Evolutionary conservation across 495 filamentous ascomycete genomes (phyloP).

Genomic region (Aspergillus olivimuriae): DNA sequence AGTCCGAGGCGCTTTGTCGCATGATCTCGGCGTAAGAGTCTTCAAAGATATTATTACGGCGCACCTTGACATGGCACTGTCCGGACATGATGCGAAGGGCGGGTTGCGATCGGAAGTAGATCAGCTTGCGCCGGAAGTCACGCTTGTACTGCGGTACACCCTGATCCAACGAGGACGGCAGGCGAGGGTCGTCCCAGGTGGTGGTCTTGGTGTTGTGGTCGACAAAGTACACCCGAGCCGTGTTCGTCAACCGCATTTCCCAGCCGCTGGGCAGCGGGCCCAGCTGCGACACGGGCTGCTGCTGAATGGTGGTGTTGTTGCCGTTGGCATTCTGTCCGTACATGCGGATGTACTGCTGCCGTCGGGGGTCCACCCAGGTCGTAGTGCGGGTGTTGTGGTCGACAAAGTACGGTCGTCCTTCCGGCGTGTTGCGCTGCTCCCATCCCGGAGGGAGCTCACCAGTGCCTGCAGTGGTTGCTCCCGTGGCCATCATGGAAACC

Average conservation of each 20-base stretch:
- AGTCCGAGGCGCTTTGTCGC: constrained; percentile 87
- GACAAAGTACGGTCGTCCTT: constrained; percentile 95
- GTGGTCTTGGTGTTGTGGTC: constrained; percentile 99
- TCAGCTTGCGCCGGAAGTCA: constrained; percentile 94
- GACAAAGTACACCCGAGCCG: constrained; percentile 95
- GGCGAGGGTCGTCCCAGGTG: constrained; percentile 96
- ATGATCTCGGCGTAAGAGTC: constrained; percentile 98
- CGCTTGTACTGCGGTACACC: constrained; percentile 99
- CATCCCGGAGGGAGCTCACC: constrained; percentile 93
- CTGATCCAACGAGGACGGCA: constrained; percentile 95
- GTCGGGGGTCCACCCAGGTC: constrained; percentile 97
- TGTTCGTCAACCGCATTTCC: constrained; percentile 99
- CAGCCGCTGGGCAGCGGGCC: constrained; percentile 96
- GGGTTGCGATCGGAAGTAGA: constrained; percentile 98
- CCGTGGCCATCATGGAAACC: constrained; percentile 87
- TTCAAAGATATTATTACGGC: constrained; percentile 94
- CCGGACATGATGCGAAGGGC: constrained; percentile 91
- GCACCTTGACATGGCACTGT: constrained; percentile 97
- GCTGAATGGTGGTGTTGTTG: constrained; percentile 81
- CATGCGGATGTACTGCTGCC: constrained; percentile 97
- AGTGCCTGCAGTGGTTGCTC: constrained; percentile 88
- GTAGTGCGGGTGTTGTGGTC: constrained; percentile 98
- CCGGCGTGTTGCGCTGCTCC: constrained; percentile 93
- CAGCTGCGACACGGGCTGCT: constrained; percentile 95
- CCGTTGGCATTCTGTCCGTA: constrained; percentile 74